Base-by-base conservation (phyloP, 192 early-diverging fungal genomes). In the Haplosporangium gracile region DNA sequence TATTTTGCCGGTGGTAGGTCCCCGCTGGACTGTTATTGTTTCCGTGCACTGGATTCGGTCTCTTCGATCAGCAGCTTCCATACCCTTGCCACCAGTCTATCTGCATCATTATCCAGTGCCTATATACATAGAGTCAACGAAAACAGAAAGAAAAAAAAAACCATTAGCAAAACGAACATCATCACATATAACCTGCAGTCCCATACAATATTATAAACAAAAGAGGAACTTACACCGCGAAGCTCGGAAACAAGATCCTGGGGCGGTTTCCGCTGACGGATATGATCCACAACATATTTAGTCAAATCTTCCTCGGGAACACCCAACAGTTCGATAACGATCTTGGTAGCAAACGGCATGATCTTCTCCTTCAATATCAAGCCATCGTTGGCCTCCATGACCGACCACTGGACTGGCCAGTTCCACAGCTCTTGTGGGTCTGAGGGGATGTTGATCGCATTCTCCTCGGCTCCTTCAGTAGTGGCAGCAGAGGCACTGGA, bases 41-140 rank as follows among this genome's bases (percentile, higher is more conserved):
- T 82, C 26, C 85, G 70, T 29, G 91, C 88, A 76, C 92, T 87
- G 40, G 92, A 88, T 83, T 97, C 97, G 6, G 95, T 96, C 79
- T 97, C 97, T 85, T 92, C 96, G 53, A 97, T 96, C 16, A 97
- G 80, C 90, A 93, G 95, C 55, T 97, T 91, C 97, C 97, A 99
- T 16, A 99, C 87, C 74, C 94, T 94, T 81, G 93, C 93, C 13
- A 98, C 97, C 92, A 99, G 96, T 42, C 92, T 90, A 26, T 93
- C 92, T 5, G 97, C 95, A 70, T 97, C 97, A 24, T 97, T 97
- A 75, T 96, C 97, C 73, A 99, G 89, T 1, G 95, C 93, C 95
- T 96, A 89, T 3, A 76, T 57, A 89, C 5, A 76, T 57, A 53
- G 20, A 40, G 42, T 6, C 36, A 75, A 42, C 36, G 34, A 57